Conservation (phyloP, 2,329 filamentous ascomycete genomes). For the Ophiostoma himal-ulmi region DNA sequence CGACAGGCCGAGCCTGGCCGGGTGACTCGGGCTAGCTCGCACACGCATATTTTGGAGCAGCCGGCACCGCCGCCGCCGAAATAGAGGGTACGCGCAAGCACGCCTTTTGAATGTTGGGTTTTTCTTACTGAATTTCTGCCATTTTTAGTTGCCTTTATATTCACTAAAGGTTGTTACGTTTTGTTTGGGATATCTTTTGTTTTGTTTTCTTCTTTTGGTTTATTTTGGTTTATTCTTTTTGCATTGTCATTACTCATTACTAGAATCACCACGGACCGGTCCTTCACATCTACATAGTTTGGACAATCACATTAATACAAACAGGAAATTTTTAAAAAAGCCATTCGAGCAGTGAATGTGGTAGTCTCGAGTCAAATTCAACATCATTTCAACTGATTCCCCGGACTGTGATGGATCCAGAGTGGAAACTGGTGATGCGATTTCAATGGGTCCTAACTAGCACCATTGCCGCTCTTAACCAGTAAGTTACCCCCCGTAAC, state of each 20-base stretch:
- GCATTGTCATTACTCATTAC: background rate
- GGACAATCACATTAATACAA: background rate
- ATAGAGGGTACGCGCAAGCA: background rate
- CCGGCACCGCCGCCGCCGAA: slow-evolving; percentile 41
- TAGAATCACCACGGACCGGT: background rate
- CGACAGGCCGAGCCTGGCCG: slow-evolving; percentile 65
- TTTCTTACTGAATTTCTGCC: background rate
- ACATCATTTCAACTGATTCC: background rate
- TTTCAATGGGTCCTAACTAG: slow-evolving; percentile 7
- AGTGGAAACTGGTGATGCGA: background rate
- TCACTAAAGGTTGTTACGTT: background rate
- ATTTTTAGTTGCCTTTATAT: background rate
- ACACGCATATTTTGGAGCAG: slow-evolving; percentile 80
- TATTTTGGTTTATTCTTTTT: slow-evolving; percentile 4
- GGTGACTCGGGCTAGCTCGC: slow-evolving; percentile 66
- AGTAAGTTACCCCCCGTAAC: background rate
- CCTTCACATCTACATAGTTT: background rate
- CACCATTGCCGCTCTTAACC: background rate
- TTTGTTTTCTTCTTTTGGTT: background rate
- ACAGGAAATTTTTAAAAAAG: background rate
- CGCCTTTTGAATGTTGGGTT: background rate
- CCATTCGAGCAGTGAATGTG: no score
- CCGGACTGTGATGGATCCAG: background rate
- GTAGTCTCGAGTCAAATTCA: no score
- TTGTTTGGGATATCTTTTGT: background rate